These are phyloP conservation scores for Spathaspora sp. DNA, from an alignment of 1,139 yeast species.

Conservation along the genomic window DNA sequence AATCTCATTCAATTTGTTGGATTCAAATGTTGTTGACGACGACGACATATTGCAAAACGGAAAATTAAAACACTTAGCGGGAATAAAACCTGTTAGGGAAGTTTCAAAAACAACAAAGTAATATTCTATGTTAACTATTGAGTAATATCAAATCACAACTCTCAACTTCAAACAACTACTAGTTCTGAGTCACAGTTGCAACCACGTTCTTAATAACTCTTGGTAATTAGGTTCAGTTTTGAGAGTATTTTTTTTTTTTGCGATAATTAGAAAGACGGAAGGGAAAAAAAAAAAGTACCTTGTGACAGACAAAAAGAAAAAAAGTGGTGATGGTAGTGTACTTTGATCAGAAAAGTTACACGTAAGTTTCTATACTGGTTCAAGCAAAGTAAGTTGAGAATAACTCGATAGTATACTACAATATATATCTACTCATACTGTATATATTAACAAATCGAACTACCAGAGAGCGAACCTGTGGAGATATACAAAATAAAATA, in stretches of 20 bases:
- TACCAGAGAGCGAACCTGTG: not conserved
- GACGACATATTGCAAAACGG: not conserved
- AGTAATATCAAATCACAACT: not conserved
- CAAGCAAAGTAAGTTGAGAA: no score
- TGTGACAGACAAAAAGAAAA: not conserved
- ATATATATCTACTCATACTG: no score
- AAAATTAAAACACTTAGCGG: not conserved
- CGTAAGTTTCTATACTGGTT: not conserved
- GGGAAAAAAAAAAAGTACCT: no score
- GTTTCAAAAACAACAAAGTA: not conserved
- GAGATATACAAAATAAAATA: not conserved
- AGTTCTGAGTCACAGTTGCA: not conserved
- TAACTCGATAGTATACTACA: no score
- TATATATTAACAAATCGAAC: not conserved
- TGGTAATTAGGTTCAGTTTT: not conserved
- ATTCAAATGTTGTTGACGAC: not conserved
- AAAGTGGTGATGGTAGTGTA: not conserved
- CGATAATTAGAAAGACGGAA: not conserved
- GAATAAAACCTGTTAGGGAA: not conserved
- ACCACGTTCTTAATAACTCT: not conserved
- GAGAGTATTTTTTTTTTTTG: not conserved
- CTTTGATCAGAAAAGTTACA: not conserved
- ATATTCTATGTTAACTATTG: not conserved
- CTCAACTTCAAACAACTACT: not conserved
- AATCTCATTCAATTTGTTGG: conserved; percentile 8